Percentiles rank a stretch among this genome's conserved stretches.
Conservation (phyloP, 2,329 filamentous ascomycete genomes). For the Aschersonia sp. region DNA sequence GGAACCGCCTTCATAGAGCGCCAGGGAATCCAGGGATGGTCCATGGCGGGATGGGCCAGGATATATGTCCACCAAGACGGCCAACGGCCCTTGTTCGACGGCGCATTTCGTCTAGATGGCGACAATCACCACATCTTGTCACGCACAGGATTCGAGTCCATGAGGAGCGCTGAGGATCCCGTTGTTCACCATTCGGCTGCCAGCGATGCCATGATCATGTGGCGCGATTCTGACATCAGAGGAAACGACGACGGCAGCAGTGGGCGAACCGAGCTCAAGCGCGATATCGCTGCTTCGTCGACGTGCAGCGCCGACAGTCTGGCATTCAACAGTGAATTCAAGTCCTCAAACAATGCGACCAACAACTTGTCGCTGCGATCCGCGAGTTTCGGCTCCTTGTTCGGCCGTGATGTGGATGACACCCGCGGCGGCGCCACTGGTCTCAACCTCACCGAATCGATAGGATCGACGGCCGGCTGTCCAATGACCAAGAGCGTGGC, state of each 20-base stretch:
- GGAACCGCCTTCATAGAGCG: constrained; percentile 61
- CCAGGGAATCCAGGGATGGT: constrained; percentile 50
- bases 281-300: constrained; percentile 28
- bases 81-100: constrained; percentile 68
- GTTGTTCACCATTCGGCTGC: constrained; percentile 34
- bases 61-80: constrained; percentile 70
- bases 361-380: constrained; percentile 34
- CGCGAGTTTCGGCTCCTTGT: constrained; percentile 50
- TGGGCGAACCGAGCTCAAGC: constrained; percentile 47
- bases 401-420: constrained; percentile 61
- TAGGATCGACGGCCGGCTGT: constrained; percentile 75
- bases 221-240: constrained; percentile 76
- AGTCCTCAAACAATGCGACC: constrained; percentile 40
- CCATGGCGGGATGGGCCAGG: constrained; percentile 73
- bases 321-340: constrained; percentile 62
- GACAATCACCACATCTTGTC: constrained; percentile 82
- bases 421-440: constrained; percentile 50
- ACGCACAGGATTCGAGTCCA: constrained; percentile 56
- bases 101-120: constrained; percentile 67
- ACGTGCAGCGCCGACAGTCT: constrained; percentile 65
- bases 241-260: constrained; percentile 12
- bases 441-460: constrained; percentile 62
- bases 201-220: constrained; percentile 77
- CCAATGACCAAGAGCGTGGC: constrained; percentile 84
- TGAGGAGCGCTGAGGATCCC: constrained; percentile 60